Percentiles rank a stretch among this genome's conserved stretches.
These are phyloP conservation scores for Rhizoctonia solani DNA, from an alignment of 1,284 basidiomycete species.

Conservation along the genomic window DNA sequence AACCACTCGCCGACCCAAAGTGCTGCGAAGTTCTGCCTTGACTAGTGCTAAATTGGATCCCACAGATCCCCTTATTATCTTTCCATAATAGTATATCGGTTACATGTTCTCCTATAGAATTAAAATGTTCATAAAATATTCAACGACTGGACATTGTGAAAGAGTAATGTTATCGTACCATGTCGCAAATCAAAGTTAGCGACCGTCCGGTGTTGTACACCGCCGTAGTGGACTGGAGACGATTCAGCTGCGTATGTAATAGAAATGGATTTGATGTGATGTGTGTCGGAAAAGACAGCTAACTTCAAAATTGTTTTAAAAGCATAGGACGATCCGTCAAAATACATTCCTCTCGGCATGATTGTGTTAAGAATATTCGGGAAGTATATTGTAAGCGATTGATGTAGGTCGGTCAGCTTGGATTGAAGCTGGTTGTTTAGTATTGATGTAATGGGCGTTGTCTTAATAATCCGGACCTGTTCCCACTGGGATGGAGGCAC, in stretches of 20 bases:
- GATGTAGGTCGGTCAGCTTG: neutral
- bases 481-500: constrained; percentile 5
- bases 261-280: neutral
- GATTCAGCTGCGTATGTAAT: neutral
- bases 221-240: neutral
- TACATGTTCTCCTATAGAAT: constrained; percentile 1
- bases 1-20: neutral
- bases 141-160: too few species aligned
- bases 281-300: neutral
- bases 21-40: neutral
- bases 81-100: neutral
- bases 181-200: neutral
- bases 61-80: neutral
- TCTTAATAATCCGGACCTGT: constrained; percentile 7
- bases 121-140: neutral
- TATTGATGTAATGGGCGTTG: neutral
- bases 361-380: neutral
- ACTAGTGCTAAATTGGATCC: constrained; percentile 6
- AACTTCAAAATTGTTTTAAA: neutral
- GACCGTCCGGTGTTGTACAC: neutral
- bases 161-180: neutral
- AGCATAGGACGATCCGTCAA: neutral
- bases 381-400: neutral
- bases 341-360: neutral
- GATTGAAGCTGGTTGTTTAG: neutral